Evolutionary conservation across 2,329 filamentous ascomycete species (phyloP), one percentile per base, ranked within the genome.

Genomic region (Aspergillus alliaceus): DNA sequence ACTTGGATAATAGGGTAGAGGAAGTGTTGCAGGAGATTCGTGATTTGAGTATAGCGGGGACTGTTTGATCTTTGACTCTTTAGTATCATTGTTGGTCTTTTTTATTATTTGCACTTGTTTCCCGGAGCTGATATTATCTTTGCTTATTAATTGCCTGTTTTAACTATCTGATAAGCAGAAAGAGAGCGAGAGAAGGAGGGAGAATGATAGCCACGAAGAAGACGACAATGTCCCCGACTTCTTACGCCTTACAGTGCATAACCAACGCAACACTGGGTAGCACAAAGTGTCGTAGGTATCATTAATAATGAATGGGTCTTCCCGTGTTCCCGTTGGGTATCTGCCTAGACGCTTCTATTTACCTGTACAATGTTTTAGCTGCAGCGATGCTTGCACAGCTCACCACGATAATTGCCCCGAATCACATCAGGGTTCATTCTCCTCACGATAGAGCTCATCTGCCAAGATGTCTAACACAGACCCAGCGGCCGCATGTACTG

Each of bases 1-100:
- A 97, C 64, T 79, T 99, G 66, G 95, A 99, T 74, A 89, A 87
- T 59, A 82, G 91, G 64, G 95, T 99, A 29, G 95, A 99, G 77
- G 89, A 98, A 77, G 95, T 98, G 40, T 74, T 99, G 77, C 93
- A 97, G 72, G 93, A 99, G 81, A 99, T 99, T 75, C 83, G 95
- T 64, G 95, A 98, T 77, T 77, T 99, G 77, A 98, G 93, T 77
- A 99, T 99, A 81, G 86, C 86, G 32, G 86, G 86, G 20, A 88
- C 86, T n/a, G 86, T 88, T 55, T 86, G 70, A 44, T 44, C 7
- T 44, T 29, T 3, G 22, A n/a, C 27, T 29, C 14, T 9, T 27
- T 29, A 18, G 67, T 57, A 39, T 51, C 42, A 34, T 44, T 56
- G 52, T 32, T 49, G 42, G 42, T 37, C 53, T 63, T 51, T n/a